Base-by-base conservation (phyloP, 352 stramenopile species). In the Pythium sukuiense region DNA sequence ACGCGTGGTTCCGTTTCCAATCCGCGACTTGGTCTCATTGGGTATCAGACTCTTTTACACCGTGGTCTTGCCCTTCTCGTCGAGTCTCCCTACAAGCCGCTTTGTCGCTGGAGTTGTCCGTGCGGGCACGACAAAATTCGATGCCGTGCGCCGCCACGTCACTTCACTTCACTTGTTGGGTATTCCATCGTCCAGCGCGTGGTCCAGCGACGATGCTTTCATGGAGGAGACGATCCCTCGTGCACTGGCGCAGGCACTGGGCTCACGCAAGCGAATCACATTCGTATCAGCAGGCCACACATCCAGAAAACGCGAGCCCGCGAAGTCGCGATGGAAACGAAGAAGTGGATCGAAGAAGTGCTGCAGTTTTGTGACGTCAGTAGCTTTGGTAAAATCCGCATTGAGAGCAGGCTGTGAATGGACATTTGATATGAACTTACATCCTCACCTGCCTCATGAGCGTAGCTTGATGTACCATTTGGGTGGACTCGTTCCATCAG, bases 401-500 rank as follows among this genome's bases (percentile, higher is more conserved):
- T 52, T 29, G 6, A 52, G 45, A 52, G 45, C 30, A 2, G n/a
- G 5, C 45, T 52, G 20, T 52, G 45, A 52, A 52, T 20, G 14
- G 14, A 41, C 12, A 3, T 41, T 14, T 41, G 1, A 14, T 16
- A 41, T 11, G 7, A 11, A 14, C 14, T 26, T 49, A 20, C 41
- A 49, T 16, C 27, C 43, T 49, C 43, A 49, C 43, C 43, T 49
- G 16, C 8, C 18, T 52, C 9, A 52, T 7, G 70, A 71, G 14
- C 81, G 76, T 46, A 93, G 66, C 59, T 89, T 87, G 32, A 76
- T 78, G 66, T 91, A 91, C 82, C 84, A 91, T 46, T 73, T 87
- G 29, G 82, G 81, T 12, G 73, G 61, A 2, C 76, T 50, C 4
- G 39, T 49, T 2, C 7, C 50, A 20, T 52, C 16, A 9, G 27